phyloP scores from a whole-genome alignment of 352 stramenopile genomes.

The Phytophthora pistaciae region DNA sequence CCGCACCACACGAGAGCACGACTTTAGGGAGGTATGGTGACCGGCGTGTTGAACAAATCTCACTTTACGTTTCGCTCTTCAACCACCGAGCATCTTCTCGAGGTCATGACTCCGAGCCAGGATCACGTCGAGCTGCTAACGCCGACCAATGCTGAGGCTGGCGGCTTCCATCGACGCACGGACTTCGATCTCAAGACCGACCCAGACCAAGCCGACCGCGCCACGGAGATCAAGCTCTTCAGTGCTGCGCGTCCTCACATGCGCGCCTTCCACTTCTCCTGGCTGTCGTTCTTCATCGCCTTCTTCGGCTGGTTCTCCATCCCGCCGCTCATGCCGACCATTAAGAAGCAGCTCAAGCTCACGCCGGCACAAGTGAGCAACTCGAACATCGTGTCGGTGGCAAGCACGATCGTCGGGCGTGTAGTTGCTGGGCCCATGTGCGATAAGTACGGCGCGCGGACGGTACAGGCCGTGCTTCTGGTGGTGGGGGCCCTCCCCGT shows the following conservation, averaged over 20 bases:
- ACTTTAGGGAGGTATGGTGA: neutral
- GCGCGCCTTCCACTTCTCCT: conserved; percentile 92
- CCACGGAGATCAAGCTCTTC: conserved; percentile 76
- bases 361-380: conserved; percentile 88
- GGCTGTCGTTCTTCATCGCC: conserved; percentile 93
- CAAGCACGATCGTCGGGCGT: conserved; percentile 89
- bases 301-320: conserved; percentile 96
- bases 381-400: conserved; percentile 89
- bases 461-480: conserved; percentile 79
- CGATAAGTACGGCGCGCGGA: conserved; percentile 90
- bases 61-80: conserved; percentile 12
- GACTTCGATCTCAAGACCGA: conserved; percentile 39
- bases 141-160: conserved; percentile 2
- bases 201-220: conserved; percentile 31
- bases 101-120: neutral
- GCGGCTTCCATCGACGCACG: conserved; percentile 8
- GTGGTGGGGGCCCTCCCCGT: conserved; percentile 81
- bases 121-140: conserved; percentile 8
- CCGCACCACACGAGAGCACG: neutral
- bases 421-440: conserved; percentile 92
- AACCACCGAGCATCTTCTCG: neutral
- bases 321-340: conserved; percentile 51
- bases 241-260: conserved; percentile 90
- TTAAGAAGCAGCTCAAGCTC: conserved; percentile 83
- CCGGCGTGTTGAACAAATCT: neutral